Evolutionary conservation across 176 grass and related monocot species (phyloP).

Genomic region (Oryza glaberrima): DNA sequence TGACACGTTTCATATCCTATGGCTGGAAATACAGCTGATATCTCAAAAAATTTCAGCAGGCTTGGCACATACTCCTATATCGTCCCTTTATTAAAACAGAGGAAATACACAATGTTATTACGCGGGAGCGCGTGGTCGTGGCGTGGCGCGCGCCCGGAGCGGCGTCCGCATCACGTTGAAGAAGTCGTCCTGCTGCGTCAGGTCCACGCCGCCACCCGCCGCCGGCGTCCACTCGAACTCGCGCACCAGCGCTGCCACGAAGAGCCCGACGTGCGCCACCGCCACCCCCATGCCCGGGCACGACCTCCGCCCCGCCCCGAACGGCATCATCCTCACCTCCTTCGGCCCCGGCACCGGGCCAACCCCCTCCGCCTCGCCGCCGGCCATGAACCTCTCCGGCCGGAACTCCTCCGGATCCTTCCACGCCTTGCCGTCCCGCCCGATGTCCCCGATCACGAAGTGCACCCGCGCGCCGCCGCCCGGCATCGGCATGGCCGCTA

Average conservation of each 20-base stretch:
- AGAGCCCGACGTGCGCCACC: background rate
- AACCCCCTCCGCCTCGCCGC: background rate
- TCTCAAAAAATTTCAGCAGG: too few species aligned
- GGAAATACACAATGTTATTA: too few species aligned
- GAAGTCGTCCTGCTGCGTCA: background rate
- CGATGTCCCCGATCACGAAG: too few species aligned
- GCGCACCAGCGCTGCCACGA: background rate
- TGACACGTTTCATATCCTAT: too few species aligned
- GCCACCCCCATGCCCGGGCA: background rate
- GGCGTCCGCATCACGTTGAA: conserved; percentile 10
- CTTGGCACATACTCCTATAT: too few species aligned
- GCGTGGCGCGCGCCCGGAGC: background rate
- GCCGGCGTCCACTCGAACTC: conserved; percentile 22
- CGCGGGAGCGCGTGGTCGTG: background rate
- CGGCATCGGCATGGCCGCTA: too few species aligned
- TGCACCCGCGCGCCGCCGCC: too few species aligned
- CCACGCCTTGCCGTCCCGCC: too few species aligned
- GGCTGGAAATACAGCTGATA: too few species aligned
- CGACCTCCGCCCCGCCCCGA: background rate
- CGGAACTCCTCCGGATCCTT: too few species aligned
- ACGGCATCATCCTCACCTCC: conserved; percentile 15
- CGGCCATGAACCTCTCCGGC: background rate
- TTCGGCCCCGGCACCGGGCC: too few species aligned
- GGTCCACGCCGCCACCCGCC: background rate
- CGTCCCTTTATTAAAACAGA: too few species aligned